Evolutionary conservation across 1,284 basidiomycete species (phyloP).

Genomic region (Naganishia sp.): DNA sequence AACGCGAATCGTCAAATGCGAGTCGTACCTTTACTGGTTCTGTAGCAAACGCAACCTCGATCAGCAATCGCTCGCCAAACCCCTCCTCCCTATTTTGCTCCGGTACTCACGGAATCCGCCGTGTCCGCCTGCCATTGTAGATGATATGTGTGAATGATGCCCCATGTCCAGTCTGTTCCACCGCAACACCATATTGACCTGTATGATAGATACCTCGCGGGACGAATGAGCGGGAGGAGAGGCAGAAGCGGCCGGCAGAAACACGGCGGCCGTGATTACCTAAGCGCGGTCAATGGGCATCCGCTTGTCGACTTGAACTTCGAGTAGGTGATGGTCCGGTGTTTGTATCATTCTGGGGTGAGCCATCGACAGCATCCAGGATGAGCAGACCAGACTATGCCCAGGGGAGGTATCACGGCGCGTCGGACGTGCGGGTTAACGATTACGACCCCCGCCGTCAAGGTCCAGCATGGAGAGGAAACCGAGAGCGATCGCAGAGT

Average conservation of each 20-base stretch:
- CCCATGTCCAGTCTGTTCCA: no score
- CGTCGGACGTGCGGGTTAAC: no score
- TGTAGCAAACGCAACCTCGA: constrained; percentile 26
- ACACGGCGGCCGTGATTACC: neutral
- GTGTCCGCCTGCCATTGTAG: constrained; percentile 50
- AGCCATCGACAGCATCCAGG: no score
- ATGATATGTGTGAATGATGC: neutral
- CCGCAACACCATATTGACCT: no score
- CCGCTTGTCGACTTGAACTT: no score
- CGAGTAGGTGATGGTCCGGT: no score
- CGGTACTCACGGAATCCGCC: constrained; percentile 41
- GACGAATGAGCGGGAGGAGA: neutral
- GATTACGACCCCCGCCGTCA: no score
- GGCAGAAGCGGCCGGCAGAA: neutral
- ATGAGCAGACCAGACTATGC: no score
- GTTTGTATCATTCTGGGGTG: no score
- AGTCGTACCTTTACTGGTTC: constrained; percentile 46
- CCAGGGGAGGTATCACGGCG: no score
- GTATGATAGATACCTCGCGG: no score
- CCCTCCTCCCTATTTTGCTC: neutral
- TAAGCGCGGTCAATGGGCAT: no score
- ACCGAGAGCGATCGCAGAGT: neutral
- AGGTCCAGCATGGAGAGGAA: neutral
- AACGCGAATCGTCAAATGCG: neutral
- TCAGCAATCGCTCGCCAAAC: neutral